Percentiles rank a stretch among this genome's conserved stretches.
Conservation (phyloP, 2,329 filamentous ascomycete species). For the Ceratocystis cubensis region DNA sequence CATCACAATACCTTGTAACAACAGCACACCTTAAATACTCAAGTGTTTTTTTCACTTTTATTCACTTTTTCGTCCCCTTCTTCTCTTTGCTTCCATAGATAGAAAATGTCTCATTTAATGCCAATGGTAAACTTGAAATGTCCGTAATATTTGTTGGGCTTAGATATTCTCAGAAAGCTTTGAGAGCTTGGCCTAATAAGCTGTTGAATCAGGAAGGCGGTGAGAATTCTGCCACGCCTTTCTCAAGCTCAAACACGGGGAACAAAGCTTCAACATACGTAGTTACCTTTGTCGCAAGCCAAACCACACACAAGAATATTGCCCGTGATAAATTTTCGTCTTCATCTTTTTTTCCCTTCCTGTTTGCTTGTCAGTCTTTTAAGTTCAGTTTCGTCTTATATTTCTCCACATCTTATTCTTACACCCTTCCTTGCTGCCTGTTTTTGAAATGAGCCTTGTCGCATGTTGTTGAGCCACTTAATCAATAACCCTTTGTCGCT, state of each 20-base stretch:
- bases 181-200: constrained; percentile 5
- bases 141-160: neutral
- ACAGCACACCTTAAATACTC: neutral
- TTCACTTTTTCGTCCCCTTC: neutral
- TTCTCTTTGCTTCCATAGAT: neutral
- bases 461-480: constrained; percentile 10
- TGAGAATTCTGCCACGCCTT: constrained; percentile 17
- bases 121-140: neutral
- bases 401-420: neutral
- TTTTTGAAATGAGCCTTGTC: constrained; percentile 7
- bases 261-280: constrained; percentile 9
- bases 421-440: neutral
- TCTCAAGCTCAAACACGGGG: constrained; percentile 1
- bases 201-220: constrained; percentile 12
- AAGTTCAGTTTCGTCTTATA: neutral
- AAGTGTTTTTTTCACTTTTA: neutral
- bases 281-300: constrained; percentile 2
- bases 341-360: neutral
- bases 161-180: neutral
- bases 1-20: constrained; percentile 3
- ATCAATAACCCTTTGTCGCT: constrained; percentile 3
- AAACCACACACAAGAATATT: neutral
- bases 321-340: neutral
- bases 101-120: neutral
- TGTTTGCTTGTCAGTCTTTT: neutral